Conservation (phyloP, 2,329 filamentous ascomycete species). For the Arthroderma sp. region DNA sequence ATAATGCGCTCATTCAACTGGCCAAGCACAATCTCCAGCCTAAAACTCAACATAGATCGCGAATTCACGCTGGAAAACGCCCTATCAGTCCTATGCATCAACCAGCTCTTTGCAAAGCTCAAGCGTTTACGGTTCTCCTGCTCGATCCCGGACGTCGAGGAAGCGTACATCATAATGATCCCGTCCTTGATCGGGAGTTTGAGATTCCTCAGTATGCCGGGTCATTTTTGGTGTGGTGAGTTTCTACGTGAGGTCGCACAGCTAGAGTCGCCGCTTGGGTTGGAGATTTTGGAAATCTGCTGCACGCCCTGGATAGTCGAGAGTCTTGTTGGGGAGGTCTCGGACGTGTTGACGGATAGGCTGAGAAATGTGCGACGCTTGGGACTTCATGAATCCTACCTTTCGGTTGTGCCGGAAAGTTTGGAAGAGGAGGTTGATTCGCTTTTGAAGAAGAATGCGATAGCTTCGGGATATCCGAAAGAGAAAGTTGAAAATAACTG, state of each 20-base stretch:
- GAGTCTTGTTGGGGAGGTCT: slow-evolving; percentile 14
- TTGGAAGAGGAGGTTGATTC: slow-evolving; percentile 20
- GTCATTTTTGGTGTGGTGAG: slow-evolving; percentile 16
- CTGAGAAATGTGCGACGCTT: slow-evolving; percentile 17
- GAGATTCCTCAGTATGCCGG: slow-evolving; percentile 20
- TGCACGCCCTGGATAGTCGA: slow-evolving; percentile 11
- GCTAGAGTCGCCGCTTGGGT: slow-evolving; percentile 9
- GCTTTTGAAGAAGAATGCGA: slow-evolving; percentile 13
- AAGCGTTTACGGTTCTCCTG: slow-evolving; percentile 9
- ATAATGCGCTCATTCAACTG: slow-evolving; percentile 3
- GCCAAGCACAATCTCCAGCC: slow-evolving; percentile 13
- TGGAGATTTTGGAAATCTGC: slow-evolving; percentile 20
- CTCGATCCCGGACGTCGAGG: slow-evolving; percentile 10
- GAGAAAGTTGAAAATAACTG: slow-evolving; percentile 7
- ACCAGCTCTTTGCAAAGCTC: neutral
- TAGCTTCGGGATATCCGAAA: slow-evolving; percentile 5
- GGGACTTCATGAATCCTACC: slow-evolving; percentile 17
- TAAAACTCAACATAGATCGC: neutral
- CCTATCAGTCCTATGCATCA: neutral
- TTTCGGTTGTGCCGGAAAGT: neutral
- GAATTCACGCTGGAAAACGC: neutral
- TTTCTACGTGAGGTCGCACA: slow-evolving; percentile 13
- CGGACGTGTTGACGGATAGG: slow-evolving; percentile 14
- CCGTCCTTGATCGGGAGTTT: slow-evolving; percentile 15
- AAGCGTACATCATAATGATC: neutral